phyloP scores from a whole-genome alignment of 2,329 filamentous ascomycete genomes.

The Aspergillus sp. region DNA sequence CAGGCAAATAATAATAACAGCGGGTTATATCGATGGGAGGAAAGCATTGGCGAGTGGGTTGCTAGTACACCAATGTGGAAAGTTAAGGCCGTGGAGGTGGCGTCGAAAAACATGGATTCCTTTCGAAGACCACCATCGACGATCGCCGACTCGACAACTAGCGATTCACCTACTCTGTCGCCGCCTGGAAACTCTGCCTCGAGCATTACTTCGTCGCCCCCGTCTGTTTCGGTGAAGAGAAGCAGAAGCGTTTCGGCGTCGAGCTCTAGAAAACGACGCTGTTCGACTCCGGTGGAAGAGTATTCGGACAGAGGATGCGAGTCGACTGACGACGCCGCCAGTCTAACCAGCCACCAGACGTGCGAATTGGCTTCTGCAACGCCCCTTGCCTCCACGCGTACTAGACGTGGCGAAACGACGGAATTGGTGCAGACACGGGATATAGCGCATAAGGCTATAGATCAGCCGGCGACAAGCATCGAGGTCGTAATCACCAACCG shows the following conservation, averaged over 20 bases:
- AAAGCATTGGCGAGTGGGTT: slow-evolving; percentile 50
- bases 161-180: slow-evolving; percentile 13
- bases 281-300: slow-evolving; percentile 10
- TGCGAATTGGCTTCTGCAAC: slow-evolving; percentile 7
- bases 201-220: slow-evolving; percentile 23
- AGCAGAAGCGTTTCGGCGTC: slow-evolving; percentile 7
- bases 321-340: background rate
- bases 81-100: slow-evolving; percentile 9
- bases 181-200: slow-evolving; percentile 13
- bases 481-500: slow-evolving; percentile 25
- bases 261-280: slow-evolving; percentile 16
- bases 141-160: slow-evolving; percentile 16
- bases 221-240: slow-evolving; percentile 17
- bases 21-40: slow-evolving; percentile 43
- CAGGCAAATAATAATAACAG: slow-evolving; percentile 8
- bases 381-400: slow-evolving; percentile 12
- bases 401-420: slow-evolving; percentile 10
- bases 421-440: slow-evolving; percentile 11
- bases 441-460: background rate
- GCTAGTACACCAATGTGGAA: slow-evolving; percentile 36
- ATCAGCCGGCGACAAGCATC: slow-evolving; percentile 6
- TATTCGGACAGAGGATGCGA: slow-evolving; percentile 5
- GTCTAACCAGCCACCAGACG: background rate
- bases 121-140: slow-evolving; percentile 7
- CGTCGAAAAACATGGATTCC: slow-evolving; percentile 2